Conservation (phyloP, 306 rosid genomes). For the Lablab purpureus region DNA sequence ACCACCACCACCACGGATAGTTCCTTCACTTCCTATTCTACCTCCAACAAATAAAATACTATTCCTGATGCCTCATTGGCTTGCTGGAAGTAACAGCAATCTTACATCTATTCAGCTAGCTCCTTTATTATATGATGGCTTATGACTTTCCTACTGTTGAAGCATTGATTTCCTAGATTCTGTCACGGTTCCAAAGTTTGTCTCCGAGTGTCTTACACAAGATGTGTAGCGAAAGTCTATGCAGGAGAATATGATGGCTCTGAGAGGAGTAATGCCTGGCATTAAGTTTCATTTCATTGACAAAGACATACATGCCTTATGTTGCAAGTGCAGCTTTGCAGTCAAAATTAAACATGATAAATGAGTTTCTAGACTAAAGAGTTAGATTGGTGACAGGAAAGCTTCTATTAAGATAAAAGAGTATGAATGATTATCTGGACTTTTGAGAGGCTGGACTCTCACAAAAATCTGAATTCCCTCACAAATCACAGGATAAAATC, state of each 20-base stretch:
- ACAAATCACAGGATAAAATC: too few species aligned
- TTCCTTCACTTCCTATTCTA: background rate
- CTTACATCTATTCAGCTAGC: background rate
- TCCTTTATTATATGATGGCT: background rate
- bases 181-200: background rate
- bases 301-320: background rate
- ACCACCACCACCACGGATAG: background rate
- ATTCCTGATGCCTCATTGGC: background rate
- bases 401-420: too few species aligned
- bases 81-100: background rate
- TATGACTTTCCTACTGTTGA: background rate
- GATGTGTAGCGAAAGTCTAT: background rate
- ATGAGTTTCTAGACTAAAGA: background rate
- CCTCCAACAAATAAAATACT: background rate
- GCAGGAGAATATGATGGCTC: background rate
- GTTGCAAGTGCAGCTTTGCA: background rate
- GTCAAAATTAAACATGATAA: background rate
- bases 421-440: too few species aligned
- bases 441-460: too few species aligned
- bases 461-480: too few species aligned
- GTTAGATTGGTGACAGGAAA: background rate
- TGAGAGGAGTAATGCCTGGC: background rate
- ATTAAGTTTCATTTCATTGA: background rate
- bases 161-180: background rate
- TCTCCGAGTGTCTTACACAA: background rate